A percentile compares a stretch with the other conserved stretches of the same genome.
phyloP scores from a whole-genome alignment of 208 protist genomes.

The Leishmania aethiopica region DNA sequence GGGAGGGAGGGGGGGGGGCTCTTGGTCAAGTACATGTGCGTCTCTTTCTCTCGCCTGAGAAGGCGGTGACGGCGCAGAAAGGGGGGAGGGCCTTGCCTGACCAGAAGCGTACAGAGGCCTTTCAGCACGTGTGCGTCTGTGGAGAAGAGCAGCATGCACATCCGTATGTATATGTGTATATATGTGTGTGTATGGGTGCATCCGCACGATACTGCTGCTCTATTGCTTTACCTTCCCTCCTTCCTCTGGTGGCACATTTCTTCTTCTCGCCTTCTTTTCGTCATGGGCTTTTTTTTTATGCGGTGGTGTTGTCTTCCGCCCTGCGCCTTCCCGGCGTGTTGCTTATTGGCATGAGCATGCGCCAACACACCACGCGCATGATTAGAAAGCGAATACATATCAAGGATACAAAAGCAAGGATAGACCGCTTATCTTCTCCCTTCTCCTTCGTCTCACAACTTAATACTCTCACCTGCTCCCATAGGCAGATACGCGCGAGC shows the following conservation, averaged over 20 bases:
- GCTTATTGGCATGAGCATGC: not conserved
- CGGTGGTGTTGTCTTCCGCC: not conserved
- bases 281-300: slow-evolving; percentile 4
- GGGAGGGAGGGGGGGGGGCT: not conserved
- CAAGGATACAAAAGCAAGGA: not conserved
- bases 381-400: not conserved
- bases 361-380: not conserved
- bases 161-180: not conserved
- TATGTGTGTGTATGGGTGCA: too few relatives aligned
- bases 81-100: not conserved
- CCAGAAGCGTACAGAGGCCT: not conserved
- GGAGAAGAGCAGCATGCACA: not conserved
- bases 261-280: slow-evolving; percentile 6
- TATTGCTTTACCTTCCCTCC: too few relatives aligned
- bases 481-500: not conserved
- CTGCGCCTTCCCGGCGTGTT: not conserved
- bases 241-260: not conserved
- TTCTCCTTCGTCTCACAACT: not conserved
- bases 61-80: not conserved
- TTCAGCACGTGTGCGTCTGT: not conserved
- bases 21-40: not conserved
- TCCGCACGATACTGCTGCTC: not conserved
- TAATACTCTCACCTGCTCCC: not conserved
- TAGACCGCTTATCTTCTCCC: slow-evolving; percentile 9
- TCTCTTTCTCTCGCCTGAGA: not conserved